Percentiles rank a stretch among this genome's conserved stretches.
Evolutionary conservation across 257 asterid genomes (phyloP).

Genomic region (Capsicum pubescens): DNA sequence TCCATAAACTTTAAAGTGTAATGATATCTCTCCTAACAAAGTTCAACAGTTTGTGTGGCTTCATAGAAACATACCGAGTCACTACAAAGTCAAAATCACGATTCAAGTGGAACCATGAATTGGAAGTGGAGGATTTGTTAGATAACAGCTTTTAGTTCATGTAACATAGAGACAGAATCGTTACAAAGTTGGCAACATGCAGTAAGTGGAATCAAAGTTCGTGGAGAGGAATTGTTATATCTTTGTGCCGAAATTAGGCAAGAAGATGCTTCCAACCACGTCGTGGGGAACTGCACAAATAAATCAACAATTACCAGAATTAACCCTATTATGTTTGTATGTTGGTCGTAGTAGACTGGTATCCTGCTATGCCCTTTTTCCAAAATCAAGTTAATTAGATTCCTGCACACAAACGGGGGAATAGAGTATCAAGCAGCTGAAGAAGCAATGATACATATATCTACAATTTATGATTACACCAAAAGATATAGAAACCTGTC

Average conservation of each 20-base stretch:
- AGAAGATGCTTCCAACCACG: background rate
- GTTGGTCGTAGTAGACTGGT: slow-evolving; percentile 61
- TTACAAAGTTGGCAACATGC: background rate
- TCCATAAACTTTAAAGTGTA: background rate
- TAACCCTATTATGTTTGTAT: slow-evolving; percentile 56
- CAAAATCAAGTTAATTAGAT: slow-evolving; percentile 54
- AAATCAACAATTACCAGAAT: slow-evolving; percentile 43
- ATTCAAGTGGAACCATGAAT: background rate
- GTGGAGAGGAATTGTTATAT: background rate
- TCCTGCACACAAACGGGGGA: slow-evolving; percentile 46
- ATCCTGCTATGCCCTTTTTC: slow-evolving; percentile 67
- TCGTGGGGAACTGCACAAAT: background rate
- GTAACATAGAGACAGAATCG: background rate
- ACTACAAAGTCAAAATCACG: slow-evolving; percentile 1
- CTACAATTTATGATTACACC: background rate
- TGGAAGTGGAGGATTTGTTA: background rate
- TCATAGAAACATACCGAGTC: background rate
- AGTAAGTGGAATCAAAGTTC: background rate
- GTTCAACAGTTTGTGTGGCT: background rate
- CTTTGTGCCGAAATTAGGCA: background rate
- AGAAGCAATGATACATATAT: slow-evolving; percentile 21
- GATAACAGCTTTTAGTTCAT: background rate
- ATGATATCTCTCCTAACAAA: background rate
- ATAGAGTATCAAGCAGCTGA: slow-evolving; percentile 30
- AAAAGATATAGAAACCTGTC: slow-evolving; percentile 57